Percentiles rank a stretch among this genome's conserved stretches.
phyloP scores from a whole-genome alignment of 345 rosid species.

The Hevea brasiliensis region DNA sequence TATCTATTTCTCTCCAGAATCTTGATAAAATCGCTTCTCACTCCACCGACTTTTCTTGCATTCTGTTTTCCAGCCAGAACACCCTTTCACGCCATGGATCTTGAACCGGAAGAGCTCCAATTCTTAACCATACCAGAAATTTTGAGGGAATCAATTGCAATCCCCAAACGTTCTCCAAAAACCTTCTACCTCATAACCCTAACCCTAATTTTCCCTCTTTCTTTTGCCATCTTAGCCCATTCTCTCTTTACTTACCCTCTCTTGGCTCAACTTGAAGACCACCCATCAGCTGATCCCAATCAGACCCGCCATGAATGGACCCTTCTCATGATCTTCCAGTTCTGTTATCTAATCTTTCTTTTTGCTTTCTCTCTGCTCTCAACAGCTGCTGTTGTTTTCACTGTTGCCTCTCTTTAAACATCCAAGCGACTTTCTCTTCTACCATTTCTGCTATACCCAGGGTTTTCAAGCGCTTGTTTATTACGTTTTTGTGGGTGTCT shows the following conservation, averaged over 20 bases:
- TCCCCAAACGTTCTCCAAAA: slow-evolving; percentile 30
- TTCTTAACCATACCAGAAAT: slow-evolving; percentile 25
- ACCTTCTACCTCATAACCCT: slow-evolving; percentile 30
- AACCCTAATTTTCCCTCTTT: slow-evolving; percentile 33
- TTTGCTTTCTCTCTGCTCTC: slow-evolving; percentile 95
- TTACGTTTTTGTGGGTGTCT: slow-evolving; percentile 83
- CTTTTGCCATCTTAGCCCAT: slow-evolving; percentile 27
- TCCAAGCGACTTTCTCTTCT: slow-evolving; percentile 71
- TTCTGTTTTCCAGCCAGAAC: not conserved
- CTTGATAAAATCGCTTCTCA: not conserved
- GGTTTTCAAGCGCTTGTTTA: slow-evolving; percentile 75
- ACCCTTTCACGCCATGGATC: slow-evolving; percentile 15
- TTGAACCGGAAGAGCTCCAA: slow-evolving; percentile 29
- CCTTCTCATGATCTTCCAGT: slow-evolving; percentile 64
- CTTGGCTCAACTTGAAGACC: slow-evolving; percentile 17
- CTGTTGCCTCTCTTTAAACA: slow-evolving; percentile 90
- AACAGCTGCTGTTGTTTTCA: slow-evolving; percentile 95
- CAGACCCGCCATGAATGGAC: slow-evolving; percentile 75
- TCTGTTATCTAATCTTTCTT: slow-evolving; percentile 82
- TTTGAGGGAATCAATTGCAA: slow-evolving; percentile 23
- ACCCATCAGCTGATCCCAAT: slow-evolving; percentile 36
- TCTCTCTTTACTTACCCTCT: slow-evolving; percentile 18
- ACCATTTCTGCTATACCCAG: slow-evolving; percentile 80
- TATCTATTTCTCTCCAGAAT: not conserved
- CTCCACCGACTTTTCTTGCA: not conserved